Evolutionary conservation across 2,329 filamentous ascomycete species (phyloP), one percentile per base, ranked within the genome.

Genomic region (Aphanocladium album): DNA sequence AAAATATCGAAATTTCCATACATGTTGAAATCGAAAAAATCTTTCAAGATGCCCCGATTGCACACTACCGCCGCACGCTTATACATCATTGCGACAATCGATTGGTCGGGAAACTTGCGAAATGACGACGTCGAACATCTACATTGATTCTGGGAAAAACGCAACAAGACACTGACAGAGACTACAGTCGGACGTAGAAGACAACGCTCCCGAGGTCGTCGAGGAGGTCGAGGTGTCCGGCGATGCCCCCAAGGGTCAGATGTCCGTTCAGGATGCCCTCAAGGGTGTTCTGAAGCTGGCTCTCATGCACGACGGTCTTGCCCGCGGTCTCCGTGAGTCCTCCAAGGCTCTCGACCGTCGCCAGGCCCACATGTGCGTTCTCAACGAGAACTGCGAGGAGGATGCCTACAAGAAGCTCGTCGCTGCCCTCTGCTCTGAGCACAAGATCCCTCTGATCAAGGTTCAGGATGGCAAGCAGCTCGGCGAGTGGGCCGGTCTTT

Each of bases 371-470:
- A 98, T 99, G 93, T 99, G 95, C 80, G 95, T 99, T 71, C 89
- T 99, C 74, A 99, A 99, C 88, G 95, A 99, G 88, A 89, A 90
- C 70, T 99, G 95, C 86, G 95, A 99, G 85, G 95, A 99, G 88
- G 95, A 99, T 83, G 93, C 95, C 70, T 99, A 99, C 88, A 99
- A 99, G 92, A 99, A 99, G 90, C 88, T 99, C 69, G 93, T 99
- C 73, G 90, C 98, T 71, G 95, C 95, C 66, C 90, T 99, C 64
- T 99, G 95, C 90, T 91, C 89, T 67, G 95, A 99, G 88, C 95
- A 99, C 86, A 97, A 97, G 89, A 99, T 99, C 74, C 95, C 95
- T 69, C 84, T 99, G 74, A 99, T 99, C 88, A 98, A 99, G 91
- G 95, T 99, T 67, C 93, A 93, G 71, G 95, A 99, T 80, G 95